Percentiles rank a stretch among this genome's conserved stretches.
phyloP scores from a whole-genome alignment of 345 rosid genomes.

The Reutealis trisperma region DNA sequence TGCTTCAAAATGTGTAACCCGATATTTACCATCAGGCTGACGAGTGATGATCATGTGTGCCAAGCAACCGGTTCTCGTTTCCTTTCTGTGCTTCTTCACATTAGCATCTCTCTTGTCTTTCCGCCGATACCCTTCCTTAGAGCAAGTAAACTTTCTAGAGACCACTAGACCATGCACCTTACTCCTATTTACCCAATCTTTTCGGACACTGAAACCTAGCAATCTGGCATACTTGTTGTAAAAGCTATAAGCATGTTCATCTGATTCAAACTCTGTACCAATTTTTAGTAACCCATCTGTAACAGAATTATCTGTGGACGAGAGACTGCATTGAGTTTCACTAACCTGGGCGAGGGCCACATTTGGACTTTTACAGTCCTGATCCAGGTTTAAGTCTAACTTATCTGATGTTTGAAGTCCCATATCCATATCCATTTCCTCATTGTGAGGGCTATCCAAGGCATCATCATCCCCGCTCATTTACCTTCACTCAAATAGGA shows the following conservation, averaged over 20 bases:
- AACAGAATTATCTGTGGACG: slow-evolving; percentile 17
- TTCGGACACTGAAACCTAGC: slow-evolving; percentile 31
- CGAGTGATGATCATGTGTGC: slow-evolving; percentile 32
- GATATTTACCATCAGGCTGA: slow-evolving; percentile 28
- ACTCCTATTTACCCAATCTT: slow-evolving; percentile 36
- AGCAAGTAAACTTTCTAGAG: slow-evolving; percentile 32
- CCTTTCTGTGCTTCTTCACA: slow-evolving; percentile 31
- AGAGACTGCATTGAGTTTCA: slow-evolving; percentile 16
- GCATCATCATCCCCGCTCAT: slow-evolving; percentile 28
- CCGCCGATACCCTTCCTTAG: slow-evolving; percentile 29
- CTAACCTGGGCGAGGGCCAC: slow-evolving; percentile 9
- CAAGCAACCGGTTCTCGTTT: slow-evolving; percentile 37
- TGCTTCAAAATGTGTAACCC: slow-evolving; percentile 32
- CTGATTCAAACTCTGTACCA: slow-evolving; percentile 36
- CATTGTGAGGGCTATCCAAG: slow-evolving; percentile 14
- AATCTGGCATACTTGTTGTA: slow-evolving; percentile 30
- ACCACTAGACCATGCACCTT: slow-evolving; percentile 36
- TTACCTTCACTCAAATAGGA: slow-evolving; percentile 23
- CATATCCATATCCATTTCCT: slow-evolving; percentile 17
- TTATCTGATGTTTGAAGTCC: slow-evolving; percentile 24
- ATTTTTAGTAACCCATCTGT: slow-evolving; percentile 19
- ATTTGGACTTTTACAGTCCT: slow-evolving; percentile 24
- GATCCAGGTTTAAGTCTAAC: slow-evolving; percentile 39
- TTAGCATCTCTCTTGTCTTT: slow-evolving; percentile 26
- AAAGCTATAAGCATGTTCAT: slow-evolving; percentile 31